Evolutionary conservation across 75 land plant species (phyloP), one percentile per base, ranked within the genome.

Genomic region (Ceratopteris richardii): DNA sequence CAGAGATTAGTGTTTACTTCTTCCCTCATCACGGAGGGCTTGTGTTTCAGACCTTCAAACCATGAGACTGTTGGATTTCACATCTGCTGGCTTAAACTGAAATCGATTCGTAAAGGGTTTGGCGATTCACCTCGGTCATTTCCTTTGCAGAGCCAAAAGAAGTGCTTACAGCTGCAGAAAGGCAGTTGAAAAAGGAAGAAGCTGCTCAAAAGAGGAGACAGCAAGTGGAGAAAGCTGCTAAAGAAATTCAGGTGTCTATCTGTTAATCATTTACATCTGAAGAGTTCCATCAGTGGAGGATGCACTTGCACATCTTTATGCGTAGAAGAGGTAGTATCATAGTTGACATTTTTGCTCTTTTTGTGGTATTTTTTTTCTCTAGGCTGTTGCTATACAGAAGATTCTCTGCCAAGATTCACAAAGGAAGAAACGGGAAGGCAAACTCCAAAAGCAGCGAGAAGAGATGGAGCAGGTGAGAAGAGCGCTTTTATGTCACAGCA

Each of bases 191-290:
- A 70, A 77, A 74, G 58, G 66, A 60, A 40, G 79, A 77, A 57
- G 79, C 79, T 19, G 79, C 79, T 57, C 65, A 58, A 22, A 74
- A 66, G 27, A 60, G 79, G 46, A 71, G 47, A 56, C 75, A 70
- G 65, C 79, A 71, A 58, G 79, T 72, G 12, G 79, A 77, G 46
- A 77, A 77, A 33, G 60, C 79, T 37, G 79, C 79, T 13, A 67
- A 55, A 53, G 76, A 77, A 40, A 66, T 66, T 57, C 76, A 71
- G 68, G 75, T 72, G 55, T 31, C 21, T 44, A 12, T 23, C 54
- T 52, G 22, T 5, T 33, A 9, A 33, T 33, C 9, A 33, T 33
- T 3, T 9, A 3, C 37, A 4, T 33, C 37, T 33, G 37, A 9
- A 33, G 37, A 33, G 3, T 33, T 33, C 9, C 9, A 33, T 3